Evolutionary conservation across 192 early-diverging fungal genomes (phyloP).

Genomic region (Phlyctochytrium planicorne): DNA sequence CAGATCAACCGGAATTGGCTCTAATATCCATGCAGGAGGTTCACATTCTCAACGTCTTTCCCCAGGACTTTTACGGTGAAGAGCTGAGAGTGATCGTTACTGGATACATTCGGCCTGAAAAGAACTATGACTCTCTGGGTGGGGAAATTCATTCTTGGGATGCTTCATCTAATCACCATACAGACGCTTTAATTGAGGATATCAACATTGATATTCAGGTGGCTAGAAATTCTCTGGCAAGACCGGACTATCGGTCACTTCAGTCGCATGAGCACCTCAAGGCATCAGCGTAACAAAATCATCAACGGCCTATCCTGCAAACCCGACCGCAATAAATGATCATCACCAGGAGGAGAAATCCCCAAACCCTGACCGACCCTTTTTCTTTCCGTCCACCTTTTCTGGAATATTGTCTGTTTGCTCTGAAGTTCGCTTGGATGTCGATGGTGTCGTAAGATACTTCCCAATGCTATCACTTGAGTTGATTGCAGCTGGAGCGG

Average conservation of each 20-base stretch:
- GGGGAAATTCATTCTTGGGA: constrained; percentile 12
- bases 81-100: constrained; percentile 80
- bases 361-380: constrained; percentile 27
- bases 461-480: constrained; percentile 57
- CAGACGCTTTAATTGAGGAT: constrained; percentile 87
- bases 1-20: background rate
- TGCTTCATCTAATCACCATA: background rate
- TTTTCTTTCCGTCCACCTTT: constrained; percentile 9
- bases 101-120: constrained; percentile 86
- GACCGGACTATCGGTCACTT: constrained; percentile 55
- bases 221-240: constrained; percentile 63
- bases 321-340: too few species aligned
- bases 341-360: constrained; percentile 41
- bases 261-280: constrained; percentile 26
- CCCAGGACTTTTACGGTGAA: constrained; percentile 88
- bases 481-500: constrained; percentile 8
- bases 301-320: too few species aligned
- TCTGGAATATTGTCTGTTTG: too few species aligned
- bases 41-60: constrained; percentile 88
- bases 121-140: constrained; percentile 85
- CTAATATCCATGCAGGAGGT: constrained; percentile 65
- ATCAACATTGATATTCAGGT: constrained; percentile 88
- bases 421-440: too few species aligned
- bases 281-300: background rate
- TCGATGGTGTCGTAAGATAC: constrained; percentile 55